phyloP scores from a whole-genome alignment of 1,284 basidiomycete species.

The Cutaneotrichosporon mucoides region DNA sequence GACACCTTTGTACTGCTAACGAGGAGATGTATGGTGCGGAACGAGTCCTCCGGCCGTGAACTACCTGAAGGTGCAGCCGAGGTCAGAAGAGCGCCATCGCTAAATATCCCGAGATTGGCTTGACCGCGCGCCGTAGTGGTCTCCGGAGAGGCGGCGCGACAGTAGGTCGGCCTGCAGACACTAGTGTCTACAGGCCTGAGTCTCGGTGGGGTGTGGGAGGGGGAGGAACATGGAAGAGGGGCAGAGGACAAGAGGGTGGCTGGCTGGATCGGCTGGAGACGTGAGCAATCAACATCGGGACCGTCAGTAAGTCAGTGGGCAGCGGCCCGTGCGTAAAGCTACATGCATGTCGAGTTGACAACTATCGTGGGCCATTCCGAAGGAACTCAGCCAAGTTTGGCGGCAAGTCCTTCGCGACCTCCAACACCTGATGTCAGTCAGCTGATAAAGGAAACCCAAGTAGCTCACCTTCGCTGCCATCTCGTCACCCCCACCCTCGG shows the following conservation, averaged over 20 bases:
- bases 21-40: constrained; percentile 31
- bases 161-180: not conserved
- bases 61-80: constrained; percentile 18
- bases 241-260: not conserved
- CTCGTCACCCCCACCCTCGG: constrained; percentile 70
- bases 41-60: constrained; percentile 27
- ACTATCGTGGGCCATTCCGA: constrained; percentile 23
- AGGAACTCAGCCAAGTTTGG: constrained; percentile 32
- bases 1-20: not conserved
- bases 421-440: constrained; percentile 20
- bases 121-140: constrained; percentile 1
- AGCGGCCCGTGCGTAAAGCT: not conserved
- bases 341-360: constrained; percentile 12
- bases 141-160: constrained; percentile 1
- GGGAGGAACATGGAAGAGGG: not conserved
- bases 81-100: constrained; percentile 36
- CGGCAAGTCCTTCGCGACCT: constrained; percentile 19
- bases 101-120: constrained; percentile 23
- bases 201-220: not conserved
- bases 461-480: constrained; percentile 60
- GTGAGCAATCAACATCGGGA: too few species aligned
- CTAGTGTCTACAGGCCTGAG: not conserved
- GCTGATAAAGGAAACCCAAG: not conserved
- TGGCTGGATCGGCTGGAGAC: too few species aligned
- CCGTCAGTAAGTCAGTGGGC: not conserved